Evolutionary conservation across 208 protist genomes (phyloP).

Genomic region (Phytomonas sp.): DNA sequence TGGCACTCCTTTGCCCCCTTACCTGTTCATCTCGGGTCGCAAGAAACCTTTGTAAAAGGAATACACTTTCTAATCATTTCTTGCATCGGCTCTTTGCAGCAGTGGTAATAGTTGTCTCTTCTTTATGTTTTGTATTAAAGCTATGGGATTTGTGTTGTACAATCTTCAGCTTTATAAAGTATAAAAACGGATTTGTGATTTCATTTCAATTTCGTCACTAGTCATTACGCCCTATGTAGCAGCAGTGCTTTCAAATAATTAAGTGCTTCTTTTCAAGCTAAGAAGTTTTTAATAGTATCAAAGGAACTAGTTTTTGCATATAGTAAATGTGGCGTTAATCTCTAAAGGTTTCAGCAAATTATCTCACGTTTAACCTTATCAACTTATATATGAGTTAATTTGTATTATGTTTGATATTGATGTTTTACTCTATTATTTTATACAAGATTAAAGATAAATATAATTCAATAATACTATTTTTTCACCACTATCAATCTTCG

Average conservation of each 20-base stretch:
- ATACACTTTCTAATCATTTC: too few species aligned
- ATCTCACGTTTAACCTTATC: neutral
- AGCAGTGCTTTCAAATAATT: neutral
- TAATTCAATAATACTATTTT: neutral
- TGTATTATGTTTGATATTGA: neutral
- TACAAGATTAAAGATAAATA: neutral
- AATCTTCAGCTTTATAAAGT: neutral
- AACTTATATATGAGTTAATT: neutral
- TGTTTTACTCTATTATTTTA: neutral
- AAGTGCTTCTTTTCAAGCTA: neutral
- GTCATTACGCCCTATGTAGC: neutral
- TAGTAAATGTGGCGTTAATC: neutral
- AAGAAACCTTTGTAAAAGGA: too few species aligned
- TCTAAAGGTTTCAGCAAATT: neutral
- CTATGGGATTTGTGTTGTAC: too few species aligned
- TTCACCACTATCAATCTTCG: neutral
- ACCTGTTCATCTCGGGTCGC: too few species aligned
- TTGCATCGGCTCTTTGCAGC: too few species aligned
- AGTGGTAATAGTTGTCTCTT: too few species aligned
- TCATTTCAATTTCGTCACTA: neutral
- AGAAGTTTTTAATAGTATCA: neutral
- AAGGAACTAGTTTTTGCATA: neutral
- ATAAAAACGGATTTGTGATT: neutral
- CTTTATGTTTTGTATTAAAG: too few species aligned
- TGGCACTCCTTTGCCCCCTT: too few species aligned